Evolutionary conservation across 805 yeast species (phyloP), one percentile per base, ranked within the genome.

Genomic region (Komagataella pseudopastoris): DNA sequence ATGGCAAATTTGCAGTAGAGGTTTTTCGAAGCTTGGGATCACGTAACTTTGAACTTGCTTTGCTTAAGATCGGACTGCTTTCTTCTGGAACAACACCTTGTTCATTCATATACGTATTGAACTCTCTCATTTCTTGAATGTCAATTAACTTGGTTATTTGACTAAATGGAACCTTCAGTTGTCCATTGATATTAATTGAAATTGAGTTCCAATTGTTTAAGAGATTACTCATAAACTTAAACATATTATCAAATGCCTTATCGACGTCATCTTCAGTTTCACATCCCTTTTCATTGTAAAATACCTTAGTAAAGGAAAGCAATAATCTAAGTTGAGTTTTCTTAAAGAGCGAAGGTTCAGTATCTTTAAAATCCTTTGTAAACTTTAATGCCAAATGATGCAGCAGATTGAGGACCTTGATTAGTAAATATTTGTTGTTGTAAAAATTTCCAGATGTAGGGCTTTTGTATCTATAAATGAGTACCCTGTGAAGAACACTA

Each of bases 321-420:
- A 65, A 56, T n/a, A 63, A 53, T 51, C 66, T 59, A n/a, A 67
- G 53, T 55, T 58, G 52, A 59, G 68, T 56, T 63, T 57, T 18
- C 57, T 62, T 49, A 47, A 6, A 30, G 2, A 10, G 5, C 5
- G 39, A 30, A 8, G 6, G 10, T 6, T 10, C 14, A 14, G 14
- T 14, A 30, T 60, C 44, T 55, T 56, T 52, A 12, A 56, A 49
- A 47, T 66, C 70, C 14, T 56, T 57, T 39, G 57, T 53, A n/a
- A 65, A 46, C 47, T 65, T 66, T 3, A 51, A 20, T 23, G 55
- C 49, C 22, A 67, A 44, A 6, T 51, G 48, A 18, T 58, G 54
- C 30, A 75, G 64, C 49, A 71, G 61, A 57, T 75, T 75, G 49
- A 68, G 59, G 6, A 65, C 8, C 36, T 76, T 71, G 12, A 72